Percentiles rank a stretch among this genome's conserved stretches.
These are phyloP conservation scores for Verticillium longisporum DNA, from an alignment of 2,329 filamentous ascomycete genomes.

Conservation along the genomic window DNA sequence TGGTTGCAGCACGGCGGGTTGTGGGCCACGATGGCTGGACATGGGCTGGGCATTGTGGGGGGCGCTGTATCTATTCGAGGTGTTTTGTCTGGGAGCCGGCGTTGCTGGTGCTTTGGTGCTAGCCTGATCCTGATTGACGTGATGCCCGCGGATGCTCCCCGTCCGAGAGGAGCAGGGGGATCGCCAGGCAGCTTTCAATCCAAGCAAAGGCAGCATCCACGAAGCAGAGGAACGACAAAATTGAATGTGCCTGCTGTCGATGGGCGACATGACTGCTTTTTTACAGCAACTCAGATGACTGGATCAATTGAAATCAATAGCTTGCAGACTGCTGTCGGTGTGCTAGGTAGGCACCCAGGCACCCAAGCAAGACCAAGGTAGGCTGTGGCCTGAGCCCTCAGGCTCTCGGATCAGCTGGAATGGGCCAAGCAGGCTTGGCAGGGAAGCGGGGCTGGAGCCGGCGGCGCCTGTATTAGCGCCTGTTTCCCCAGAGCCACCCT, in stretches of 20 bases:
- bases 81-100: neutral
- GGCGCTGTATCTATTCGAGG: neutral
- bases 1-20: neutral
- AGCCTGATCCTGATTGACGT: neutral
- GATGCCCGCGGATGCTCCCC: neutral
- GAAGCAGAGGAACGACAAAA: no score
- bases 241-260: no score
- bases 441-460: neutral
- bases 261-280: no score
- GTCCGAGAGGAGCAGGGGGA: neutral
- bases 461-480: conserved; percentile 6
- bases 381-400: neutral
- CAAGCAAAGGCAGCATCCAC: no score
- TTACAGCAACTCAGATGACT: no score
- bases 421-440: neutral
- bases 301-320: no score
- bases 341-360: no score
- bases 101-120: neutral
- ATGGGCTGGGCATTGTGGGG: neutral
- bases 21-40: neutral
- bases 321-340: no score
- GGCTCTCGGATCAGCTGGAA: neutral
- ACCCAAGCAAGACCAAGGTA: neutral
- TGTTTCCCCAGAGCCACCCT: conserved; percentile 8
- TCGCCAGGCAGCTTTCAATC: neutral